These are phyloP conservation scores for Kurtzmaniella natalensis DNA, from an alignment of 1,139 yeast species.

Conservation along the genomic window DNA sequence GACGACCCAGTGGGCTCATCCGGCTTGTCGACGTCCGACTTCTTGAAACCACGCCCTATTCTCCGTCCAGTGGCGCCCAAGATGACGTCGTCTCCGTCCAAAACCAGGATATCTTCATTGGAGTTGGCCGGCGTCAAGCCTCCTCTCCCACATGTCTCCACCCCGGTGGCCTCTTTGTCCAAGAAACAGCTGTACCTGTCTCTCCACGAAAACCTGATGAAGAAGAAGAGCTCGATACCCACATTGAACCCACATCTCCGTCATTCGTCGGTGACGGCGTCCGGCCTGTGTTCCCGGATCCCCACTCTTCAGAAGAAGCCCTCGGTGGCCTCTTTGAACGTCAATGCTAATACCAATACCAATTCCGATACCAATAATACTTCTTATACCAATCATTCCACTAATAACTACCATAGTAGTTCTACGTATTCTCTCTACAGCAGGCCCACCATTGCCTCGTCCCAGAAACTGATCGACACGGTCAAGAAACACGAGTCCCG, in stretches of 20 bases:
- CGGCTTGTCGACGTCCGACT: slow-evolving; percentile 15
- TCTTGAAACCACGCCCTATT: slow-evolving; percentile 19
- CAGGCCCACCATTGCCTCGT: slow-evolving; percentile 44
- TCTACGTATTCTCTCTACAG: slow-evolving; percentile 33
- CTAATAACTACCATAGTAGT: no score
- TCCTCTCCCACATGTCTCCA: slow-evolving; percentile 7
- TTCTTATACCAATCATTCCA: slow-evolving; percentile 1
- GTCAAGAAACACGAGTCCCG: slow-evolving; percentile 5
- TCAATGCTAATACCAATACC: slow-evolving; percentile 4
- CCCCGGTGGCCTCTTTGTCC: slow-evolving; percentile 6
- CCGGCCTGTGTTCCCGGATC: slow-evolving; percentile 1
- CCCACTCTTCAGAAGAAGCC: slow-evolving; percentile 11
- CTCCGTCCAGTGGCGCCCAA: slow-evolving; percentile 4
- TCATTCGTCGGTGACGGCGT: slow-evolving; percentile 6
- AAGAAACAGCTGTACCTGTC: slow-evolving; percentile 2
- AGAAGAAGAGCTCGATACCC: slow-evolving; percentile 17
- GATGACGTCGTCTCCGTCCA: slow-evolving; percentile 18
- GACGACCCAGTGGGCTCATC: slow-evolving; percentile 6
- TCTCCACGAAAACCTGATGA: background rate
- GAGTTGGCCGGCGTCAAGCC: slow-evolving; percentile 33
- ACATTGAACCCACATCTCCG: slow-evolving; percentile 10
- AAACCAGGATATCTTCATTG: slow-evolving; percentile 25
- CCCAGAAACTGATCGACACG: slow-evolving; percentile 22
- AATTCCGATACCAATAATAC: background rate
- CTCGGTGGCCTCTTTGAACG: slow-evolving; percentile 7